Percentiles rank a stretch among this genome's conserved stretches.
Evolutionary conservation across 2,329 filamentous ascomycete genomes (phyloP).

Genomic region (Ciborinia camelliae): DNA sequence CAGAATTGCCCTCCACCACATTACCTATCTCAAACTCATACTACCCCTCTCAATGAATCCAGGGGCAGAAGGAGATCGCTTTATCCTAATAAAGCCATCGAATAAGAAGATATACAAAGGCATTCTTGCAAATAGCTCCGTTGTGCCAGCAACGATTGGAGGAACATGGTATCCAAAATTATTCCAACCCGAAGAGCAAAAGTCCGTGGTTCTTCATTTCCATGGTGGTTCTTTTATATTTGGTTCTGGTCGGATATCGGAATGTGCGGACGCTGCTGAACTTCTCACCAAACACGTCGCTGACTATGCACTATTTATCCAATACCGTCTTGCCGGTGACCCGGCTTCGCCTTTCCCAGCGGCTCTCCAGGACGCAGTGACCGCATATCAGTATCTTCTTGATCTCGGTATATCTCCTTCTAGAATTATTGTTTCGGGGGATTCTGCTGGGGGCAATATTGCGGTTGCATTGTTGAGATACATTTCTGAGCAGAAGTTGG

Average conservation of each 20-base stretch:
- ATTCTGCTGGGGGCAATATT: slow-evolving; percentile 49
- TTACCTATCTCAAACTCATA: not conserved
- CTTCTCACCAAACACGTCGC: slow-evolving; percentile 39
- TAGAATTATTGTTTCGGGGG: slow-evolving; percentile 45
- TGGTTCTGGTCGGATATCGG: slow-evolving; percentile 41
- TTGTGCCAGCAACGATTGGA: slow-evolving; percentile 16
- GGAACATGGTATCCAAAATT: slow-evolving; percentile 33
- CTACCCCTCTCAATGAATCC: not conserved
- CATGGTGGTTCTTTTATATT: slow-evolving; percentile 48
- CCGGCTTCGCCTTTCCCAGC: slow-evolving; percentile 47
- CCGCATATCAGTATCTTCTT: slow-evolving; percentile 45
- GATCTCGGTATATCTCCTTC: slow-evolving; percentile 40
- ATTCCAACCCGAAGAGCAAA: not conserved
- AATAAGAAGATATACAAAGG: not conserved
- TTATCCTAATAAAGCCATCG: not conserved
- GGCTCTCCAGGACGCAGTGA: slow-evolving; percentile 47
- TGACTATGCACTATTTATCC: slow-evolving; percentile 43
- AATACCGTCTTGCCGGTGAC: slow-evolving; percentile 47
- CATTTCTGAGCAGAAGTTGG: slow-evolving; percentile 37
- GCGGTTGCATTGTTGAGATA: slow-evolving; percentile 46
- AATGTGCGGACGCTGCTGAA: slow-evolving; percentile 38
- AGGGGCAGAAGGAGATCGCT: not conserved
- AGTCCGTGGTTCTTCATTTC: slow-evolving; percentile 43
- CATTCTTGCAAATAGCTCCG: not conserved
- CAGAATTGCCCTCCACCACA: not conserved